Conservation (phyloP, 768 basidiomycete species). For the Amanita polypyramis region DNA sequence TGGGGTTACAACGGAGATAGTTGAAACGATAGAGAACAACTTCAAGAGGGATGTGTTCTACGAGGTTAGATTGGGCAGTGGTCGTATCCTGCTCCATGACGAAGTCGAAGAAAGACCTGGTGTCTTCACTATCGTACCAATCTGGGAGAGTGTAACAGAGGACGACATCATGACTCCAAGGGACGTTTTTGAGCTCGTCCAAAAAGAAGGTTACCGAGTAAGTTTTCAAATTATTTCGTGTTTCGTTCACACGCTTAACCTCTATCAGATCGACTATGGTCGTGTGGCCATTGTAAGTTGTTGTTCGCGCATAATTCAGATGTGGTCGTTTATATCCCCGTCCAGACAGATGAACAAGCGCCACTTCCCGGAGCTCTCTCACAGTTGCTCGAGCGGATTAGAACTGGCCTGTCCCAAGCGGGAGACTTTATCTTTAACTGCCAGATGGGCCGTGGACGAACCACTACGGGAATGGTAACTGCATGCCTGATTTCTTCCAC, state of each 20-base stretch:
- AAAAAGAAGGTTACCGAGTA: slow-evolving; percentile 69
- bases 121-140: slow-evolving; percentile 81
- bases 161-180: slow-evolving; percentile 81
- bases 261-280: slow-evolving; percentile 64
- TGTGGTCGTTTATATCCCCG: slow-evolving; percentile 6
- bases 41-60: slow-evolving; percentile 83
- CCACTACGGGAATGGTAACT: slow-evolving; percentile 94
- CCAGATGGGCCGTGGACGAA: slow-evolving; percentile 88
- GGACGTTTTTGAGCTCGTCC: slow-evolving; percentile 70
- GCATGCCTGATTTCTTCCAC: slow-evolving; percentile 79
- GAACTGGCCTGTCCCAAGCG: slow-evolving; percentile 40
- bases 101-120: slow-evolving; percentile 93
- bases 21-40: slow-evolving; percentile 82
- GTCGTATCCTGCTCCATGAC: slow-evolving; percentile 86
- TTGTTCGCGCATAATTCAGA: slow-evolving; percentile 7
- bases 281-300: slow-evolving; percentile 83
- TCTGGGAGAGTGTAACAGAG: slow-evolving; percentile 84
- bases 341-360: slow-evolving; percentile 91
- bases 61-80: slow-evolving; percentile 63
- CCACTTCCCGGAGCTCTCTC: slow-evolving; percentile 83
- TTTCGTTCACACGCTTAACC: not conserved
- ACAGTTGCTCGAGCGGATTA: slow-evolving; percentile 68
- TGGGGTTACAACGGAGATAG: slow-evolving; percentile 81
- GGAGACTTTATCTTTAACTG: slow-evolving; percentile 92
- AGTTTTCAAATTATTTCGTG: slow-evolving; percentile 11